Conservation (phyloP, 148 eudicot species). For the Persicaria maculosa region DNA sequence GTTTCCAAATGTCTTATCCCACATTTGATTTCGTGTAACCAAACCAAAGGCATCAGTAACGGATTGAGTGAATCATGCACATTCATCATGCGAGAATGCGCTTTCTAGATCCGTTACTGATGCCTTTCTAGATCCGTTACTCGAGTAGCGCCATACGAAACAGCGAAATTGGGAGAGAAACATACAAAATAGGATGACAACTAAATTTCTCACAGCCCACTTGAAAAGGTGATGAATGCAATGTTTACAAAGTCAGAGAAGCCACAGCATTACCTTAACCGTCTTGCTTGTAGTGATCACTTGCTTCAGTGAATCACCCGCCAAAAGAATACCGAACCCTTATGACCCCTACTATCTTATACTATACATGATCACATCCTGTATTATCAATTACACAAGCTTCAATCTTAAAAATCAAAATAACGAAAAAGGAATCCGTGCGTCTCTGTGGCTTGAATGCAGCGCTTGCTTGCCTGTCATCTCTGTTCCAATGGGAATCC, state of each 20-base stretch:
- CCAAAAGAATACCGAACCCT: neutral
- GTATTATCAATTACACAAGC: neutral
- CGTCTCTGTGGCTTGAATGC: neutral
- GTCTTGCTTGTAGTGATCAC: neutral
- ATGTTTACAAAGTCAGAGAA: neutral
- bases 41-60: too few species aligned
- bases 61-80: too few species aligned
- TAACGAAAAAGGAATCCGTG: neutral
- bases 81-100: too few species aligned
- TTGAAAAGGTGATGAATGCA: too few species aligned
- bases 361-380: neutral
- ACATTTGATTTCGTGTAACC: too few species aligned
- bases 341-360: neutral
- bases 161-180: too few species aligned
- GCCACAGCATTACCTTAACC: neutral
- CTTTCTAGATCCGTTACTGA: too few species aligned
- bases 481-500: neutral
- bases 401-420: neutral
- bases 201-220: too few species aligned
- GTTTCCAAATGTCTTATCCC: too few species aligned
- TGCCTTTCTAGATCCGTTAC: too few species aligned
- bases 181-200: too few species aligned
- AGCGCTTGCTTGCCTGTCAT: neutral
- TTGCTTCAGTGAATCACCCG: neutral
- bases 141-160: too few species aligned